A percentile compares a stretch with the other conserved stretches of the same genome.
Conservation (phyloP, 2,329 filamentous ascomycete genomes). For the Claviceps cyperi region DNA sequence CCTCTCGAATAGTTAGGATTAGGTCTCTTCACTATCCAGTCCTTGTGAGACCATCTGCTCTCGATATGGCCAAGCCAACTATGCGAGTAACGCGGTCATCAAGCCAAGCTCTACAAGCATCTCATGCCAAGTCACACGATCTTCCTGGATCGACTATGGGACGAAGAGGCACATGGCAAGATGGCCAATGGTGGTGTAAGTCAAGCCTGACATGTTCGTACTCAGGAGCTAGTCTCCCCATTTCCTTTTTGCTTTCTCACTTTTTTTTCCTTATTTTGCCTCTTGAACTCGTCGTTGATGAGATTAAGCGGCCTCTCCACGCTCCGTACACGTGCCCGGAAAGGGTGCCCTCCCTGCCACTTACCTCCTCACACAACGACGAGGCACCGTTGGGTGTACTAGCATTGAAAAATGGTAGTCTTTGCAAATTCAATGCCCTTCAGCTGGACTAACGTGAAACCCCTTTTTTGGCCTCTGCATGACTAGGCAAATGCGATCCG, state of each 20-base stretch:
- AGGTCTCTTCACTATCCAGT: neutral
- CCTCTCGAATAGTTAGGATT: neutral
- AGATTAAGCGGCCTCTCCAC: no score
- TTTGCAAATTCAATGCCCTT: neutral
- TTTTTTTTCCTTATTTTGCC: neutral
- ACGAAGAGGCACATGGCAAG: slow-evolving; percentile 18
- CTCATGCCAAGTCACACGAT: slow-evolving; percentile 5
- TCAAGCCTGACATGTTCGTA: slow-evolving; percentile 1
- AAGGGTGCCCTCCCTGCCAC: neutral
- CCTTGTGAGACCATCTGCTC: neutral
- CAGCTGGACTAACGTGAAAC: neutral
- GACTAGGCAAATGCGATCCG: slow-evolving; percentile 28
- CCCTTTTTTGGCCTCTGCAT: neutral
- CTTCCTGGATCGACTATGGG: slow-evolving; percentile 16
- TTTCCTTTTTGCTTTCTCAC: neutral
- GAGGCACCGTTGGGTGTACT: neutral
- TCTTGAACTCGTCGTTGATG: neutral
- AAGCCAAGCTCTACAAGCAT: slow-evolving; percentile 1
- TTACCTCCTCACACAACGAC: neutral
- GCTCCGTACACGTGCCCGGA: neutral
- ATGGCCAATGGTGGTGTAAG: slow-evolving; percentile 25
- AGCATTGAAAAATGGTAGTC: neutral
- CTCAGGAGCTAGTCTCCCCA: neutral
- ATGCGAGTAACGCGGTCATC: neutral
- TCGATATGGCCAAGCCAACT: slow-evolving; percentile 1